Percentiles rank a stretch among this genome's conserved stretches.
These are phyloP conservation scores for Apium graveolens DNA, from an alignment of 129 eudicot species.

Conservation along the genomic window DNA sequence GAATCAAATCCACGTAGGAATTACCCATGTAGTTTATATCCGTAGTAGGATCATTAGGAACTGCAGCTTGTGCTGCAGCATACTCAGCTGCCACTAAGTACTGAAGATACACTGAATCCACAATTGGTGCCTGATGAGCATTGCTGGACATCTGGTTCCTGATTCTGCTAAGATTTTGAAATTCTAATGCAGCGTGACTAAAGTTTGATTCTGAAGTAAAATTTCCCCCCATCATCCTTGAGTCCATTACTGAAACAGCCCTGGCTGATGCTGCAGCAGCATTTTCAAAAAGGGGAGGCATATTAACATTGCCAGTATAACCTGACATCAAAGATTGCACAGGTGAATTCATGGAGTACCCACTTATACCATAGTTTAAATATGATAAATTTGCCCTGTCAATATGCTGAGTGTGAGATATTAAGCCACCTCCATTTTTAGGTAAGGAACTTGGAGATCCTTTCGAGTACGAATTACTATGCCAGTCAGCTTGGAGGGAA, in stretches of 20 bases:
- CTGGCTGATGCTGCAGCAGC: slow-evolving; percentile 85
- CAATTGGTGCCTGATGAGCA: neutral
- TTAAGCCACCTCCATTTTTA: neutral
- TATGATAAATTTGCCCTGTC: neutral
- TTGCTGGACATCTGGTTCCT: neutral
- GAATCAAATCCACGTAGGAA: neutral
- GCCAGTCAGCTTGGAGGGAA: neutral
- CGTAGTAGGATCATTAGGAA: neutral
- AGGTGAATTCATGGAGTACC: neutral
- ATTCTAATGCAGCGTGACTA: slow-evolving; percentile 9
- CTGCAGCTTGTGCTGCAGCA: neutral
- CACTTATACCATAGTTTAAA: neutral
- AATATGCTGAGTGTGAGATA: neutral
- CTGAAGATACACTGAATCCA: neutral
- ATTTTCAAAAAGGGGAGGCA: slow-evolving; percentile 87
- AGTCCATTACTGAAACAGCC: slow-evolving; percentile 26
- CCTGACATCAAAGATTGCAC: slow-evolving; percentile 40
- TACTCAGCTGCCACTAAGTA: slow-evolving; percentile 10
- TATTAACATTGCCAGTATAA: slow-evolving; percentile 45
- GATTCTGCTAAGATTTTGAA: neutral
- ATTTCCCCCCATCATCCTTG: slow-evolving; percentile 41
- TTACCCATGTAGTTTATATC: slow-evolving; percentile 5
- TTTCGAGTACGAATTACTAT: neutral
- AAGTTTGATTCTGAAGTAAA: slow-evolving; percentile 24
- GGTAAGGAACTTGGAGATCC: neutral